Percentiles rank a stretch among this genome's conserved stretches.
These are phyloP conservation scores for Colletotrichum somersetense DNA, from an alignment of 2,329 filamentous ascomycete genomes.

Conservation along the genomic window DNA sequence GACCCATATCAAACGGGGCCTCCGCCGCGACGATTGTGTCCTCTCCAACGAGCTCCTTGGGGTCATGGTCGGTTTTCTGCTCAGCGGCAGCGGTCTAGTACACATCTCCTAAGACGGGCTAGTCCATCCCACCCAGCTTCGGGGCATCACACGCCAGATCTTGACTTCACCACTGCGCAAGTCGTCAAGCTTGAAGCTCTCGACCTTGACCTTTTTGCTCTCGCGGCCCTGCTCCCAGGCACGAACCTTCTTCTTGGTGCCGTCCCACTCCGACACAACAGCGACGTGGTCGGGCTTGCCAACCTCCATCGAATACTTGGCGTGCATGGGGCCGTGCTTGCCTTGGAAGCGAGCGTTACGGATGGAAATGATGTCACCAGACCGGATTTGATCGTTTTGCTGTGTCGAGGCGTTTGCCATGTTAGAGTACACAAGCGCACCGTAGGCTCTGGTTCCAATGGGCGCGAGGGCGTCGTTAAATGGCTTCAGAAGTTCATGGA, in stretches of 20 bases:
- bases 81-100: slow-evolving; percentile 9
- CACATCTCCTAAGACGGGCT: slow-evolving; percentile 64
- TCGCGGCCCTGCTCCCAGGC: slow-evolving; percentile 96
- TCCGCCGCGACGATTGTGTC: slow-evolving; percentile 1
- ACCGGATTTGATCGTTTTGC: slow-evolving; percentile 91
- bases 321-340: slow-evolving; percentile 94
- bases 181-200: slow-evolving; percentile 95
- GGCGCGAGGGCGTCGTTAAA: slow-evolving; percentile 81
- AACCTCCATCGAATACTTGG: slow-evolving; percentile 90
- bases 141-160: slow-evolving; percentile 95
- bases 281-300: slow-evolving; percentile 91
- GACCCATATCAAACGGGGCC: background rate
- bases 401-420: slow-evolving; percentile 93
- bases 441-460: slow-evolving; percentile 90
- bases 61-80: slow-evolving; percentile 23
- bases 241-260: slow-evolving; percentile 96
- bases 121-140: slow-evolving; percentile 93
- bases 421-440: slow-evolving; percentile 93
- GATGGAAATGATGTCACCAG: slow-evolving; percentile 92
- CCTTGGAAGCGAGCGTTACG: slow-evolving; percentile 96
- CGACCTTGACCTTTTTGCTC: slow-evolving; percentile 91
- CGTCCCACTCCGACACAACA: slow-evolving; percentile 96
- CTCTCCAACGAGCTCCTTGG: slow-evolving; percentile 23
- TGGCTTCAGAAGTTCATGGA: slow-evolving; percentile 83
- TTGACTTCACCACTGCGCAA: slow-evolving; percentile 93